Percentiles rank a stretch among this genome's conserved stretches.
These are phyloP conservation scores for Stenocarpella maydis DNA, from an alignment of 2,329 filamentous ascomycete genomes.

Conservation along the genomic window DNA sequence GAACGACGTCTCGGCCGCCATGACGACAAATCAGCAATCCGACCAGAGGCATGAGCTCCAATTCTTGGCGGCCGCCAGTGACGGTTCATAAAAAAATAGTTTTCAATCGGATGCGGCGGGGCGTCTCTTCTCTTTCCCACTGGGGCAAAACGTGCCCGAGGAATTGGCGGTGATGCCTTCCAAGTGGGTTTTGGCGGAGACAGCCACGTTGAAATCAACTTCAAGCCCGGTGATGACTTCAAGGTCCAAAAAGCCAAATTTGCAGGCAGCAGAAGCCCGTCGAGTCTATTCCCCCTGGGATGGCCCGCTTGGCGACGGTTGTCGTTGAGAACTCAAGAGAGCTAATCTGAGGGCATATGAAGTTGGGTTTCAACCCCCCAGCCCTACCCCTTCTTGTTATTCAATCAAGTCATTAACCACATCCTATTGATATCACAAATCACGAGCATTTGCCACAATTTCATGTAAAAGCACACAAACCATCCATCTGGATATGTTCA, in stretches of 20 bases:
- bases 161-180: constrained; percentile 2
- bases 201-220: constrained; percentile 24
- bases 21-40: constrained; percentile 38
- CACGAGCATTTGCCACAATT: neutral
- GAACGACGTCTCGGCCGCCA: constrained; percentile 33
- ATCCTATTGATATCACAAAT: neutral
- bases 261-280: constrained; percentile 47
- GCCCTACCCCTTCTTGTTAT: neutral
- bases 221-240: constrained; percentile 47
- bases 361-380: constrained; percentile 16
- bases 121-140: neutral
- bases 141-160: neutral
- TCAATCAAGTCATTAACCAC: neutral
- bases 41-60: constrained; percentile 25
- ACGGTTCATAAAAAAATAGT: constrained; percentile 44
- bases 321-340: constrained; percentile 52
- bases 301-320: constrained; percentile 40
- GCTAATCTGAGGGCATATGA: constrained; percentile 50
- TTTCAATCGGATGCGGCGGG: constrained; percentile 50
- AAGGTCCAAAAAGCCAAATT: constrained; percentile 52
- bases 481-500: neutral
- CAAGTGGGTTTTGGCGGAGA: constrained; percentile 10
- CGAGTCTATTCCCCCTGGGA: constrained; percentile 9
- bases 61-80: constrained; percentile 37
- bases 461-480: neutral